Conservation (phyloP, 2,329 filamentous ascomycete genomes). For the Penicillium sp. region DNA sequence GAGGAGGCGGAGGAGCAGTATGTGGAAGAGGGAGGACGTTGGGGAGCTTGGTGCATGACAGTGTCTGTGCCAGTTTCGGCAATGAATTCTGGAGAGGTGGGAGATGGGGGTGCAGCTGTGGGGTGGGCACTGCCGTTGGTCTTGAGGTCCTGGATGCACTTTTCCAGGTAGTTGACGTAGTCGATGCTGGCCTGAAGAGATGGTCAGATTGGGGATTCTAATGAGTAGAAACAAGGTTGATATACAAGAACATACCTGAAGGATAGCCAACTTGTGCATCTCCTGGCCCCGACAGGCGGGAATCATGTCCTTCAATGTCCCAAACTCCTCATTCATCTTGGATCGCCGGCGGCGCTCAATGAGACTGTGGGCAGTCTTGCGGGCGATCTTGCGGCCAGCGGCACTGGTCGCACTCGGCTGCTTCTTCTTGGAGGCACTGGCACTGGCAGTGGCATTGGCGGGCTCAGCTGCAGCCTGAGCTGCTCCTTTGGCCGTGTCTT, state of each 20-base stretch:
- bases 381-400: constrained; percentile 89
- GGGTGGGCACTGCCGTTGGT: constrained; percentile 46
- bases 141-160: constrained; percentile 83
- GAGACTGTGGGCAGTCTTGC: constrained; percentile 94
- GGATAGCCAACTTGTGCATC: constrained; percentile 96
- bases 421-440: constrained; percentile 70
- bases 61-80: constrained; percentile 26
- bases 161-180: constrained; percentile 91
- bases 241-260: constrained; percentile 69
- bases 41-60: constrained; percentile 14
- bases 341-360: constrained; percentile 88
- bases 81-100: constrained; percentile 44
- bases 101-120: constrained; percentile 39
- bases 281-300: constrained; percentile 91
- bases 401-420: constrained; percentile 76
- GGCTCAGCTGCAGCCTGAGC: constrained; percentile 25
- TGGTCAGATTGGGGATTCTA: background rate
- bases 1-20: constrained; percentile 34
- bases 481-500: constrained; percentile 33
- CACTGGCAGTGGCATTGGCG: constrained; percentile 29
- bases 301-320: constrained; percentile 90
- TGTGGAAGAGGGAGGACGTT: constrained; percentile 29
- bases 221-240: too few species aligned
- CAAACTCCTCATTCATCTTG: constrained; percentile 99
- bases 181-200: constrained; percentile 82